Conservation (phyloP, 2,329 filamentous ascomycete genomes). For the Chaetomiaceae sp. region DNA sequence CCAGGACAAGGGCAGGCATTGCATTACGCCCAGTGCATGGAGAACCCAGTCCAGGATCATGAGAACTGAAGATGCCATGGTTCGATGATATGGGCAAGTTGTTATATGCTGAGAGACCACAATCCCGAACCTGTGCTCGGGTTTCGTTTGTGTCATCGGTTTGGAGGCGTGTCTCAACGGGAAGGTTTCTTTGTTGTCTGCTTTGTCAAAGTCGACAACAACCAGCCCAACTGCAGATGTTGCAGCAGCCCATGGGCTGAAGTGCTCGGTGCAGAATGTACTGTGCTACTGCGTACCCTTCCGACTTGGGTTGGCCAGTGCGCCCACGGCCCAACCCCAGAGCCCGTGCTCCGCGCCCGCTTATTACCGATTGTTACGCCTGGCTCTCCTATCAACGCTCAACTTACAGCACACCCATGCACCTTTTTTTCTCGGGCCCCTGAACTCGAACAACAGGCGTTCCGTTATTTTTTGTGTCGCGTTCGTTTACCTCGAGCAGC, state of each 20-base stretch:
- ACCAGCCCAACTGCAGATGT: background rate
- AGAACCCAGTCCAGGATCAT: background rate
- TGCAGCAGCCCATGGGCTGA: background rate
- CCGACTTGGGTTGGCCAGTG: background rate
- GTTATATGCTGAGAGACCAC: background rate
- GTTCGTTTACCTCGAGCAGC: constrained; percentile 9
- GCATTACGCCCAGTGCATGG: background rate
- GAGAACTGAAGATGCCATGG: background rate
- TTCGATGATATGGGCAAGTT: background rate
- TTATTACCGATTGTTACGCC: constrained; percentile 14
- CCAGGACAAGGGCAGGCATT: background rate
- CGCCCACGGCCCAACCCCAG: constrained; percentile 6
- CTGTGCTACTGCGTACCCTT: no score
- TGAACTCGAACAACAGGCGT: constrained; percentile 25
- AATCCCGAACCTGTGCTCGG: background rate
- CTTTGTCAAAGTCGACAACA: no score
- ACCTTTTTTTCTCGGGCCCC: constrained; percentile 25
- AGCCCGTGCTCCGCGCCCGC: constrained; percentile 1
- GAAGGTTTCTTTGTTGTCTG: background rate
- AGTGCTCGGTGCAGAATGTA: background rate
- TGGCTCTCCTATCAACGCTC: constrained; percentile 17
- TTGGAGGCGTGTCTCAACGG: background rate
- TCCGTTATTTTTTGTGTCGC: constrained; percentile 15
- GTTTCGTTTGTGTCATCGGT: background rate
- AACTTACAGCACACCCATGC: constrained; percentile 19